These are phyloP conservation scores for Centaurea solstitialis DNA, from an alignment of 129 eudicot genomes.

Conservation along the genomic window DNA sequence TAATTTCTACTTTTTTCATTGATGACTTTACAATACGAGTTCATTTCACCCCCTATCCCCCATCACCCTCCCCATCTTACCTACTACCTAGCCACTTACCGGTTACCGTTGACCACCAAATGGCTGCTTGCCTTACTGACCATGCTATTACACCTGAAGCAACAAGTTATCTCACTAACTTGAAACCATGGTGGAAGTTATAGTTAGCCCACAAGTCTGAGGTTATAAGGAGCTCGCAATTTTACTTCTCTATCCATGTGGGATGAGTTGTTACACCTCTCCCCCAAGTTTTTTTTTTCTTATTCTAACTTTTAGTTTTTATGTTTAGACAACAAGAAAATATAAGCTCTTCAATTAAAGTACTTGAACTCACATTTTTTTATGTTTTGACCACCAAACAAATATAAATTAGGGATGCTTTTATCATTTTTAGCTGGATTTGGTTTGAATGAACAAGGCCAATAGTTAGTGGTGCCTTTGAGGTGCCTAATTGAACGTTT, in stretches of 20 bases:
- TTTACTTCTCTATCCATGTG: neutral
- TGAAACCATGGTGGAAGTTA: no score
- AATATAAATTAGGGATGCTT: neutral
- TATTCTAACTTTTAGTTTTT: no score
- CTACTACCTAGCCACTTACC: no score
- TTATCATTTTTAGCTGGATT: neutral
- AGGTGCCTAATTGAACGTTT: neutral
- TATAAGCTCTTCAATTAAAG: neutral
- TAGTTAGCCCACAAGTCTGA: no score
- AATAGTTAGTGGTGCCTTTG: neutral
- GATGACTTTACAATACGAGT: neutral
- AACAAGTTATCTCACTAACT: no score
- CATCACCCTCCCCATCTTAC: no score
- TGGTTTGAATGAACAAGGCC: neutral
- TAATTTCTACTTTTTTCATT: neutral
- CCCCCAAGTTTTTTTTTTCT: neutral
- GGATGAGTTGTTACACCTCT: neutral
- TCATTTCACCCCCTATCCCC: no score
- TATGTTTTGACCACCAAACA: no score
- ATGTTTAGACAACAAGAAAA: neutral
- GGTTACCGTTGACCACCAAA: no score
- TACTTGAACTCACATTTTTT: neutral
- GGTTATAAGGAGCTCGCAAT: no score
- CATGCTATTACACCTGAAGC: no score
- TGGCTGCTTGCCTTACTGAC: no score